Evolutionary conservation across 108 stramenopile species (phyloP).

Genomic region (Cyclostephanos tholiformis): DNA sequence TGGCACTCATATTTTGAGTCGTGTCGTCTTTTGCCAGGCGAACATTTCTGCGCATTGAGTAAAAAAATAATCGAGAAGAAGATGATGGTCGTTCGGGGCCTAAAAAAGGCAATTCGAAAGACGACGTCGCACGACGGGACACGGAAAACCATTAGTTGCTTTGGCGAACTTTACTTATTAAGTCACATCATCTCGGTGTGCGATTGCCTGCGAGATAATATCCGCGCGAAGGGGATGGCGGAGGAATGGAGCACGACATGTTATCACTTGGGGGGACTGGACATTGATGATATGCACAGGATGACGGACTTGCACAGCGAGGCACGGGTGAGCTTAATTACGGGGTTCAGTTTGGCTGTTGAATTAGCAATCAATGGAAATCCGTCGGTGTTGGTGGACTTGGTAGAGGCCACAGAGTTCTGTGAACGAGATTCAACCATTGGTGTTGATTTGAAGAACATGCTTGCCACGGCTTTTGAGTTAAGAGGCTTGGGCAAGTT

Average conservation of each 20-base stretch:
- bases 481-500: conserved; percentile 73
- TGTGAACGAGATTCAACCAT: conserved; percentile 85
- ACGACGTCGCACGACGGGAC: background rate
- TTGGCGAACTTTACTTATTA: conserved; percentile 86
- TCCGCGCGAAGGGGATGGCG: conserved; percentile 79
- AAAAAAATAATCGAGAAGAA: background rate
- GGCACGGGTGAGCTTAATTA: conserved; percentile 75
- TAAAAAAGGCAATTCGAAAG: background rate
- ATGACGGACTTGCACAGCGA: conserved; percentile 92
- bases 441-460: conserved; percentile 66
- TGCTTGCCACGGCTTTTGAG: conserved; percentile 78
- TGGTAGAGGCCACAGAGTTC: conserved; percentile 86
- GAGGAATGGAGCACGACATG: conserved; percentile 83
- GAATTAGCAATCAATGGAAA: conserved; percentile 76
- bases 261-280: conserved; percentile 76
- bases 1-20: too few relatives aligned
- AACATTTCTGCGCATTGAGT: background rate
- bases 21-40: background rate
- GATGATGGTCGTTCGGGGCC: background rate
- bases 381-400: conserved; percentile 84
- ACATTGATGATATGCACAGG: conserved; percentile 84
- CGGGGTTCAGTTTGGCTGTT: conserved; percentile 80
- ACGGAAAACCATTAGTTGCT: conserved; percentile 76
- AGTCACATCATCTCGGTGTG: conserved; percentile 81
- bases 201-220: conserved; percentile 77